Base-by-base conservation (phyloP, 202 grass and related monocot genomes). In the Carex arenaria region DNA sequence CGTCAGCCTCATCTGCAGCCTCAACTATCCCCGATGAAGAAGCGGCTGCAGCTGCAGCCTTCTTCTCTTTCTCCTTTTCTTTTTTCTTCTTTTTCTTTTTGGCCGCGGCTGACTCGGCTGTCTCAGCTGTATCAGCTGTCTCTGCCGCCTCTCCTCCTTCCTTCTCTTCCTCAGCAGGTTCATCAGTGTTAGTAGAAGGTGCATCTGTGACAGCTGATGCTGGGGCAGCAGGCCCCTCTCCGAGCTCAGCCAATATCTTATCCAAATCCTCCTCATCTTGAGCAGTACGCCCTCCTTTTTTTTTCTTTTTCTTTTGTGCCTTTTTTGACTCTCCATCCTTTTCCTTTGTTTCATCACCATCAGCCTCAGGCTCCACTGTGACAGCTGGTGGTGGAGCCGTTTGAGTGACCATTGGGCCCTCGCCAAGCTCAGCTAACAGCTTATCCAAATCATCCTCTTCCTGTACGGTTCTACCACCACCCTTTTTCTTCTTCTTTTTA, bases 71-170 rank as follows among this genome's bases (percentile, higher is more conserved):
- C 82, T 95, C 92, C 72, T 95, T 94, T 30, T 95, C 92, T 64
- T 98, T 94, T 83, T 97, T 98, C 83, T 98, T 98, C 71, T 98
- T 98, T 78, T 94, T 98, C 86, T 93, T 95, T 87, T 98, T 98
- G 34, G 92, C 89, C 28, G 92, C 89, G 64, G 89, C 90, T 3
- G 95, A 93, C 7, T 75, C 90, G 64, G 89, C 92, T 3, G 95
- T 91, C 7, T 75, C 71, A 55, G 49, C 92, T 3, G 95, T 91
- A 4, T 75, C 71, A 55, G 49, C 15, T 43, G 38, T 45, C 67
- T 70, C 64, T 79, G 92, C 93, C 15, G 61, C 86, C 43, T 93
- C 95, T 77, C 82, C 93, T 87, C 80, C 92, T 78, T 75, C 84
- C 71, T 93, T 98, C 77, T 91, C 92, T 55, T 88, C 87, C 17